phyloP scores from a whole-genome alignment of 805 yeast genomes.

The Starmerella scarabaei region DNA sequence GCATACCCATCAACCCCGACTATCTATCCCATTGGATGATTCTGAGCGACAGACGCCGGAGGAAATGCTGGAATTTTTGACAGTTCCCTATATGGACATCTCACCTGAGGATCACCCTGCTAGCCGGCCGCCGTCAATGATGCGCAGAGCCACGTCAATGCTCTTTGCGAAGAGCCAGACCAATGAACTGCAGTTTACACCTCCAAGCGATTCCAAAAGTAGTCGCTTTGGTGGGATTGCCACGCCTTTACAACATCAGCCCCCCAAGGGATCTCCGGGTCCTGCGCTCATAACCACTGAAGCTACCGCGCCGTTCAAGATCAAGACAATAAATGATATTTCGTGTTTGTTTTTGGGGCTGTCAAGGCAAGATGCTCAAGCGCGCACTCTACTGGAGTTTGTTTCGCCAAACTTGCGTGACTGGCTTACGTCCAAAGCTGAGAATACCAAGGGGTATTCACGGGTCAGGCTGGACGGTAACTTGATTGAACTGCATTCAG shows the following conservation, averaged over 20 bases:
- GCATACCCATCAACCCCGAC: background rate
- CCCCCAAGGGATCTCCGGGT: conserved; percentile 50
- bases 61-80: conserved; percentile 8
- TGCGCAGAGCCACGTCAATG: conserved; percentile 5
- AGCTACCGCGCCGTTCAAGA: conserved; percentile 59
- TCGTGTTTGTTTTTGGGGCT: conserved; percentile 82
- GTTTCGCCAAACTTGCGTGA: conserved; percentile 21
- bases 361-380: conserved; percentile 46
- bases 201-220: background rate
- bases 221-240: conserved; percentile 20
- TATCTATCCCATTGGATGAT: conserved; percentile 5
- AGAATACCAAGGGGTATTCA: background rate
- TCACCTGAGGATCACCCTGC: conserved; percentile 2
- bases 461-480: conserved; percentile 8
- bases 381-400: conserved; percentile 58
- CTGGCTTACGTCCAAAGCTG: conserved; percentile 3
- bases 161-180: conserved; percentile 4
- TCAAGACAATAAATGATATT: conserved; percentile 76
- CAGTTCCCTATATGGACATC: conserved; percentile 9
- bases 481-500: conserved; percentile 31
- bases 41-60: conserved; percentile 2
- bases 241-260: conserved; percentile 40
- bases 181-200: background rate
- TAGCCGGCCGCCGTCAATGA: conserved; percentile 5
- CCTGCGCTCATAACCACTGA: conserved; percentile 80